These are phyloP conservation scores for Cryphonectria radicalis DNA, from an alignment of 2,329 filamentous ascomycete species.

Conservation along the genomic window DNA sequence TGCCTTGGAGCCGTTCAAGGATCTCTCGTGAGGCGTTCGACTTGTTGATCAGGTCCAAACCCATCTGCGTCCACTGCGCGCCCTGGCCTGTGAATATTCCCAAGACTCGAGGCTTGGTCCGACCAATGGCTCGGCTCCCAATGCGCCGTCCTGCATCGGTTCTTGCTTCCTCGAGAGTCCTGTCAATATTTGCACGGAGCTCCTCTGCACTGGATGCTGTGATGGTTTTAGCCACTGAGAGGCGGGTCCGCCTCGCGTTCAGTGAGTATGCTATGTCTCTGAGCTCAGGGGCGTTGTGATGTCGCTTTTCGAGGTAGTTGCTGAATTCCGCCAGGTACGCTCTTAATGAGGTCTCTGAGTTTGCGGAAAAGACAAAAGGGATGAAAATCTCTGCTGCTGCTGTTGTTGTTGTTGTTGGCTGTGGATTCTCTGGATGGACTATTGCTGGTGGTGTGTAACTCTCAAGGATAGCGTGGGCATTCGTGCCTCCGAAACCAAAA, in stretches of 20 bases:
- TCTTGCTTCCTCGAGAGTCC: not conserved
- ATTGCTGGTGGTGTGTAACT: not conserved
- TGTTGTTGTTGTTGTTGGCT: not conserved
- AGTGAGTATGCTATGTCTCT: constrained; percentile 35
- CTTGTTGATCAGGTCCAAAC: not conserved
- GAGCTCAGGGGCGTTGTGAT: constrained; percentile 19
- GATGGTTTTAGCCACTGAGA: constrained; percentile 35
- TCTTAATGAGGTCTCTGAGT: constrained; percentile 37
- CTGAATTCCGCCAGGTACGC: constrained; percentile 32
- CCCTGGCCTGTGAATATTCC: constrained; percentile 23
- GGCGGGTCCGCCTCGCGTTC: constrained; percentile 31
- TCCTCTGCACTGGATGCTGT: constrained; percentile 36
- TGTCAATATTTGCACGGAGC: constrained; percentile 29
- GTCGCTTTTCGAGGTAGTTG: constrained; percentile 31
- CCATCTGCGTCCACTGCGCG: constrained; percentile 21
- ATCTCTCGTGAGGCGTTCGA: not conserved
- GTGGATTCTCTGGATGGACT: not conserved
- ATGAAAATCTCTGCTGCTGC: constrained; percentile 8
- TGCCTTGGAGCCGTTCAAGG: not conserved
- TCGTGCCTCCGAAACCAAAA: constrained; percentile 32
- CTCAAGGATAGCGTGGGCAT: constrained; percentile 18
- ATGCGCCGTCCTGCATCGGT: not conserved
- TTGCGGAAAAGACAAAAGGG: constrained; percentile 39
- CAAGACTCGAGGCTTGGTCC: not conserved
- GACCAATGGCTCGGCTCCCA: not conserved